Conservation (phyloP, 306 rosid genomes). For the Cicer cuneatum region DNA sequence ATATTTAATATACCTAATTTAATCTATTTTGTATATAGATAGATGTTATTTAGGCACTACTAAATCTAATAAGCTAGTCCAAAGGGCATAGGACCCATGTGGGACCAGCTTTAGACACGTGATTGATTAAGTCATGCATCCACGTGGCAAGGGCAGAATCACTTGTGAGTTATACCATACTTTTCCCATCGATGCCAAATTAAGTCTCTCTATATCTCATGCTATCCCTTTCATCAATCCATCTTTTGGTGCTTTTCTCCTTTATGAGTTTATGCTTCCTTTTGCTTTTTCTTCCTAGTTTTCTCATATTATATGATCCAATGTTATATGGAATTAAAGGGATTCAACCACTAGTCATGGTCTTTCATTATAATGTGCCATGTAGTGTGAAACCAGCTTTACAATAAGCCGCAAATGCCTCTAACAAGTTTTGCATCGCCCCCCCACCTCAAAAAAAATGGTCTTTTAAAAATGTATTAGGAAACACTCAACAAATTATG, state of each 20-base stretch:
- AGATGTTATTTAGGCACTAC: no score
- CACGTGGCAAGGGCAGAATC: slow-evolving; percentile 58
- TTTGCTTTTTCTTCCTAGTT: slow-evolving; percentile 24
- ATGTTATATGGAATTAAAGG: not conserved
- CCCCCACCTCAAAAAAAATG: no score
- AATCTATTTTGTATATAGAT: no score
- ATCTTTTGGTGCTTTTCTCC: slow-evolving; percentile 72
- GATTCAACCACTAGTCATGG: no score
- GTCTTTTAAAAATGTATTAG: no score
- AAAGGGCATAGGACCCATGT: slow-evolving; percentile 55
- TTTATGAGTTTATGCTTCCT: slow-evolving; percentile 55
- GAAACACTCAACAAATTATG: no score
- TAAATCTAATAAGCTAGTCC: no score
- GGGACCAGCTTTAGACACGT: slow-evolving; percentile 82
- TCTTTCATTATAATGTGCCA: no score
- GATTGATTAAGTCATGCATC: slow-evolving; percentile 50
- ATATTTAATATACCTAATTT: no score
- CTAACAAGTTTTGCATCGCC: no score
- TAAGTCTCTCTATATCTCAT: slow-evolving; percentile 7
- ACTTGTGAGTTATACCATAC: slow-evolving; percentile 52
- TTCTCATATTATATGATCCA: slow-evolving; percentile 20
- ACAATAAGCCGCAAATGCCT: no score
- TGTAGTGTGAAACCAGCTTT: no score
- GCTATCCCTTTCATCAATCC: slow-evolving; percentile 68
- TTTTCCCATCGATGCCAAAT: slow-evolving; percentile 38